Evolutionary conservation across 75 land plant species (phyloP), one percentile per base, ranked within the genome.

Genomic region (Larix kaempferi): DNA sequence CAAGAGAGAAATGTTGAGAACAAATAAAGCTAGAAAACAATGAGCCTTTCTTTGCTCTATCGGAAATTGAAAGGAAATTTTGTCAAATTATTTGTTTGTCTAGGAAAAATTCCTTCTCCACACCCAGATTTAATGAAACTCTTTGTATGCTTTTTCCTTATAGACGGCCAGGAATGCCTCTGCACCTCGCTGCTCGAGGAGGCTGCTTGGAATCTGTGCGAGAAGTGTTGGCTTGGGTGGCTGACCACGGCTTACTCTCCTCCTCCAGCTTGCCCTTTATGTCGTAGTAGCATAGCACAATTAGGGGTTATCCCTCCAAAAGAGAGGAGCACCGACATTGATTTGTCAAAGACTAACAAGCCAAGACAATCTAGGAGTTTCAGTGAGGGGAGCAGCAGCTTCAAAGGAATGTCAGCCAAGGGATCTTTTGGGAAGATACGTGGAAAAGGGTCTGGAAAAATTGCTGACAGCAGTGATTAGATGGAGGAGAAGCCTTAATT

Each of bases 201-300:
- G 95, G 94, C 17, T 87, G 83, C 58, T 55, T 88, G 59, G 91
- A 93, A 25, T 84, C 88, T 63, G 79, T 93, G 0, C 80, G 89
- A 15, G 90, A 85, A 79, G 83, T 93, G 80, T 87, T 93, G 35
- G 93, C 95, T 21, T 91, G 95, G 94, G 95, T 93, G 26, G 95
- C 94, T 21, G 91, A 93, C 76, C 5, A 79, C 85, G 11, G 75
- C 83, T 5, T 60, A 23, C 7, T 75, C 59, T 76, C 74, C 80
- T 14, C 77, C 86, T 8, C 95, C 93, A 0, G 76, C 82, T 12
- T 95, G 98, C 77, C 98, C 98, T 0, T 95, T 95, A 75, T 95
- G 98, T 78, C 86, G 98, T 15, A 79, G 92, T 82, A 88, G 77
- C 80, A 94, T 94, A 78, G 83, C 78, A 11, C 82, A 74, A 64